A percentile compares a stretch with the other conserved stretches of the same genome.
phyloP scores from a whole-genome alignment of 2,329 filamentous ascomycete genomes.

The Beauveria rudraprayagi region DNA sequence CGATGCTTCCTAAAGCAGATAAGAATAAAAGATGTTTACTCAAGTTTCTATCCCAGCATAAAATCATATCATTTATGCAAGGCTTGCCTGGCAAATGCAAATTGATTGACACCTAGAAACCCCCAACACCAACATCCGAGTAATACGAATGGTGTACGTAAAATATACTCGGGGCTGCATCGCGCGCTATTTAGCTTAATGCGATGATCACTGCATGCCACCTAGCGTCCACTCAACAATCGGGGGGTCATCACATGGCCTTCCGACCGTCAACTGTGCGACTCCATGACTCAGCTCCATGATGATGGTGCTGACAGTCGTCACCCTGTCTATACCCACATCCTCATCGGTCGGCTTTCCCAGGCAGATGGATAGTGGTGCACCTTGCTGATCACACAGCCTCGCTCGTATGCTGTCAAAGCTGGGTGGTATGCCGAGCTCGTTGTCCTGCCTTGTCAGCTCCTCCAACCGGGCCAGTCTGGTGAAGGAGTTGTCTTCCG shows the following conservation, averaged over 20 bases:
- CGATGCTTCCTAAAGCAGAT: too few relatives aligned
- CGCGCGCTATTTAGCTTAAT: too few relatives aligned
- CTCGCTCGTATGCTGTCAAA: neutral
- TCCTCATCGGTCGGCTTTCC: neutral
- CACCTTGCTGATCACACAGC: neutral
- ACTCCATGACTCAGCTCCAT: neutral
- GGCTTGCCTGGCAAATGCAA: too few relatives aligned
- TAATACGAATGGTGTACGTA: too few relatives aligned
- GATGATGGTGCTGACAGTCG: neutral
- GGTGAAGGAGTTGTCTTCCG: neutral
- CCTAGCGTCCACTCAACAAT: neutral
- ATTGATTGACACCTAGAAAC: too few relatives aligned
- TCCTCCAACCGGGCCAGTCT: neutral
- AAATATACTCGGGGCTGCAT: too few relatives aligned
- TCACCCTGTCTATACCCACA: neutral
- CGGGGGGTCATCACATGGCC: neutral
- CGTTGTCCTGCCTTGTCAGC: neutral
- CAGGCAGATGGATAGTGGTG: neutral
- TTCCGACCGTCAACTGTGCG: neutral
- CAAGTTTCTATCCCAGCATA: too few relatives aligned
- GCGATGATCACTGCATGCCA: neutral
- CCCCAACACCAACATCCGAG: too few relatives aligned
- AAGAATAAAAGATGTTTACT: too few relatives aligned
- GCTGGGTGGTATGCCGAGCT: neutral
- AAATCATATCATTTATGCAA: too few relatives aligned